phyloP scores from a whole-genome alignment of 129 eudicot genomes.

The Tagetes patula region DNA sequence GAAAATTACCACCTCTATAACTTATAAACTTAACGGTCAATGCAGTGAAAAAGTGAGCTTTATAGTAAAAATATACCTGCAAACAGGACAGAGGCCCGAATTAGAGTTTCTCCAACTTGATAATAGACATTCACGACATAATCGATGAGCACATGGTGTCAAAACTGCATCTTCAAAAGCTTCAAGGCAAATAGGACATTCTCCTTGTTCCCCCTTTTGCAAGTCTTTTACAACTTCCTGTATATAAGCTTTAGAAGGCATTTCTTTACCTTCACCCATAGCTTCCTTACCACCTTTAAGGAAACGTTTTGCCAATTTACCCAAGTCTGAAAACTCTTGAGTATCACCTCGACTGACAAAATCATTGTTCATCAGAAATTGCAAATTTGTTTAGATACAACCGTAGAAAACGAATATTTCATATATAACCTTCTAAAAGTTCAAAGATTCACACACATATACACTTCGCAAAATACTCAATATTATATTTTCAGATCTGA shows the following conservation, averaged over 20 bases:
- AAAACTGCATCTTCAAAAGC: conserved; percentile 98
- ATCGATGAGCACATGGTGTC: conserved; percentile 97
- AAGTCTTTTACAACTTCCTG: conserved; percentile 94
- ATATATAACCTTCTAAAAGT: background rate
- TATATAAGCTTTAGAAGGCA: conserved; percentile 83
- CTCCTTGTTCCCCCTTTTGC: conserved; percentile 82
- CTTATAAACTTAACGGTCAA: background rate
- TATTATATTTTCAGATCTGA: background rate
- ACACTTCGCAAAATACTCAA: background rate
- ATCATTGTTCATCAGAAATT: conserved; percentile 23
- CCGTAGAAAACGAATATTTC: background rate
- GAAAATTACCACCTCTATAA: background rate
- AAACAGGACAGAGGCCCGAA: conserved; percentile 93
- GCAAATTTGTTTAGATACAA: background rate
- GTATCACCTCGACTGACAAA: conserved; percentile 89
- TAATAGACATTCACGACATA: conserved; percentile 93
- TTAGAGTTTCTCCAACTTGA: conserved; percentile 74
- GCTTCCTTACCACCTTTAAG: conserved; percentile 63
- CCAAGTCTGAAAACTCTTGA: conserved; percentile 83
- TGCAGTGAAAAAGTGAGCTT: background rate
- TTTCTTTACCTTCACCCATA: conserved; percentile 51
- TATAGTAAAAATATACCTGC: conserved; percentile 55
- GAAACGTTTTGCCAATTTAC: conserved; percentile 85
- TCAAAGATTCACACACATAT: background rate
- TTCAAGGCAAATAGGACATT: conserved; percentile 97